A percentile compares a stretch with the other conserved stretches of the same genome.
These are phyloP conservation scores for Purshia tridentata DNA, from an alignment of 306 rosid genomes.

Conservation along the genomic window DNA sequence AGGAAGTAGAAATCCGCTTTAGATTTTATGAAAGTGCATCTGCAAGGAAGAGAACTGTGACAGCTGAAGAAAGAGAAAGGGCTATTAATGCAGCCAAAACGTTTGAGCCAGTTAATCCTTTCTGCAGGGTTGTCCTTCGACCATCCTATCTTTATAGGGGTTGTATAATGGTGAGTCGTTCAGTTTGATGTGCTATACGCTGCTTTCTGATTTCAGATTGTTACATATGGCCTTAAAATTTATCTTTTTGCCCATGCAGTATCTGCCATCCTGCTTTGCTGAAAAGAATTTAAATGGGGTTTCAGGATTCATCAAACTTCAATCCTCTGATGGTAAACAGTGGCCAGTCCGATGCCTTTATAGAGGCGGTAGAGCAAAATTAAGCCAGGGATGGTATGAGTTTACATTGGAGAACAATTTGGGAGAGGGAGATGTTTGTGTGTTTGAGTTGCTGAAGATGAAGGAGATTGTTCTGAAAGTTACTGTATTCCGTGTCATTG, in stretches of 20 bases:
- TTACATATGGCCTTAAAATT: conserved; percentile 9
- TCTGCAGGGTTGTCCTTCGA: conserved; percentile 88
- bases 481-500: conserved; percentile 61
- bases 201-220: conserved; percentile 14
- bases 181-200: conserved; percentile 2
- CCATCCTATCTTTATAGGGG: conserved; percentile 96
- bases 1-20: conserved; percentile 66
- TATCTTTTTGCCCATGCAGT: conserved; percentile 45
- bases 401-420: conserved; percentile 75
- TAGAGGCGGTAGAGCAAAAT: conserved; percentile 82
- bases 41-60: conserved; percentile 91
- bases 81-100: conserved; percentile 75
- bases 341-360: conserved; percentile 95
- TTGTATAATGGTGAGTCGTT: conserved; percentile 85
- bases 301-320: conserved; percentile 94
- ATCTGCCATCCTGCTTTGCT: conserved; percentile 96
- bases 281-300: conserved; percentile 84
- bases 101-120: conserved; percentile 85
- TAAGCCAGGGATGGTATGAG: conserved; percentile 98
- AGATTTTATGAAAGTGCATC: conserved; percentile 98
- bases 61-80: conserved; percentile 96
- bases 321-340: conserved; percentile 68
- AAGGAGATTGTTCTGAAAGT: conserved; percentile 82
- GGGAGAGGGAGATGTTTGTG: conserved; percentile 97
- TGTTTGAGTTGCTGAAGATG: conserved; percentile 67